Base-by-base conservation (phyloP, 768 basidiomycete species). In the Leccinum variicolor region DNA sequence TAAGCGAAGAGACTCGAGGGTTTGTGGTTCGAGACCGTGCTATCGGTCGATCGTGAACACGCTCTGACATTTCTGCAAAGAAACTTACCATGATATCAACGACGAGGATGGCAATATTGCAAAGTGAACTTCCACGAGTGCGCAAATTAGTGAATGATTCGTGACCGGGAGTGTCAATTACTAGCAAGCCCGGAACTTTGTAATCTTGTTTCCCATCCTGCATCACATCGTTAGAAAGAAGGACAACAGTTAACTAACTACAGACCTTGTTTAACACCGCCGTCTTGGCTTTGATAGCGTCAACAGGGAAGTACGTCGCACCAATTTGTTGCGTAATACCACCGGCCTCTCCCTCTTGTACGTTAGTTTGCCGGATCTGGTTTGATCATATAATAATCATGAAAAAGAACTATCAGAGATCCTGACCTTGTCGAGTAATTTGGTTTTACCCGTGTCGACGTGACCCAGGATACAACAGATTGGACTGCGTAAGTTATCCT, bases 291-390 rank as follows among this genome's bases (percentile, higher is more conserved):
- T 86, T 85, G 74, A 99, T 97, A 7, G 96, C 95, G 6, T 93
- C 90, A 31, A 90, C 88, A 34, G 97, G 97, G 85, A 99, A 98
- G 79, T 95, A 99, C 0, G 97, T 98, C 21, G 97, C 97, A 80
- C 97, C 97, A 63, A 99, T 99, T 73, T 99, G 97, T 74, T 98
- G 97, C 0, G 97, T 99, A 73, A 99, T 99, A 77, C 97, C 97
- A 63, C 97, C 97, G 3, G 97, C 97, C 83, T 99, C 97, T 54
- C 97, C 97, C 71, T 98, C 97, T 75, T 98, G 95, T 21, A 99
- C 97, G 64, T 98, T 98, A 5, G 96, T 98, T 88, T 98, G 96
- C 64, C 97, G 94, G 71, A 99, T 99, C 94, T 97, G 62, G 7
- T 47, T 31, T 28, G 26, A 55, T 28, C 36, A 25, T 36, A 43